Evolutionary conservation across 257 asterid genomes (phyloP).

Genomic region (Ballota nigra): DNA sequence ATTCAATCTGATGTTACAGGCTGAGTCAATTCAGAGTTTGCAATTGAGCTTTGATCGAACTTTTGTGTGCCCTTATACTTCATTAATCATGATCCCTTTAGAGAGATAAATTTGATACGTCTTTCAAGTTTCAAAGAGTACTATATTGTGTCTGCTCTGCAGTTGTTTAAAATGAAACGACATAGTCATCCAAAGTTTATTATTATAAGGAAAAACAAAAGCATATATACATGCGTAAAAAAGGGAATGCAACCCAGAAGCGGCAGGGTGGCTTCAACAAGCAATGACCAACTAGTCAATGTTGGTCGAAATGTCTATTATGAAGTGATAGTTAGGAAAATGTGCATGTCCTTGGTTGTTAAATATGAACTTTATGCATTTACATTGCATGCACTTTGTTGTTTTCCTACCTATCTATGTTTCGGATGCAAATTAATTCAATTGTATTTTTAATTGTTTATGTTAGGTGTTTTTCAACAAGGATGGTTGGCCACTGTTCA

Average conservation of each 20-base stretch:
- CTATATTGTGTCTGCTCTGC: too few species aligned
- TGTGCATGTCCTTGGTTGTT: background rate
- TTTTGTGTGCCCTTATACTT: background rate
- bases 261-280: background rate
- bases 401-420: background rate
- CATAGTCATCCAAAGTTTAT: background rate
- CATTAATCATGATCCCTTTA: background rate
- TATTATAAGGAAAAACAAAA: background rate
- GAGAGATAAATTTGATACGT: background rate
- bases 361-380: background rate
- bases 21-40: background rate
- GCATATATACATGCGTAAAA: background rate
- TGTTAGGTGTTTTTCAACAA: background rate
- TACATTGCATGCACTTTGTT: background rate
- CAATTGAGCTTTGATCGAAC: background rate
- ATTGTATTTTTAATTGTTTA: too few species aligned
- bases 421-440: too few species aligned
- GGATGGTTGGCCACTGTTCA: background rate
- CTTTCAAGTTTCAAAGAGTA: background rate
- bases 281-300: background rate
- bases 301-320: background rate
- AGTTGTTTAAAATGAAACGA: background rate
- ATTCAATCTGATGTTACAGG: background rate
- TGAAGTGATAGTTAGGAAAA: background rate
- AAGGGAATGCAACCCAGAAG: background rate